phyloP scores from a whole-genome alignment of 1,284 basidiomycete genomes.

The Microbotryum lychnidis-dioicae region DNA sequence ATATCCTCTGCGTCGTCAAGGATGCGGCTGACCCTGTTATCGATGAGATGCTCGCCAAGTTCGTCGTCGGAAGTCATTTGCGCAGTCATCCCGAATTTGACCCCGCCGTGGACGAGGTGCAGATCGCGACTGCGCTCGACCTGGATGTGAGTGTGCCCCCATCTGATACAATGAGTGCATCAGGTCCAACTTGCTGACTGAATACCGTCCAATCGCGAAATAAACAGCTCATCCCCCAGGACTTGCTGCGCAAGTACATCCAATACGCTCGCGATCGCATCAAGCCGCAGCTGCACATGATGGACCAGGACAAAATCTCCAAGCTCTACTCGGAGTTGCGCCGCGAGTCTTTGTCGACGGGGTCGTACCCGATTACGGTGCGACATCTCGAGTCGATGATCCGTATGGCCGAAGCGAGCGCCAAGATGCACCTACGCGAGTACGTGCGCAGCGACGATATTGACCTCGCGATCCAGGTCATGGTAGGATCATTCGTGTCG shows the following conservation, averaged over 20 bases:
- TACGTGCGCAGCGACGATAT: slow-evolving; percentile 95
- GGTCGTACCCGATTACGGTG: slow-evolving; percentile 95
- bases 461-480: slow-evolving; percentile 91
- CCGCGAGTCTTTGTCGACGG: slow-evolving; percentile 90
- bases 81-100: slow-evolving; percentile 91
- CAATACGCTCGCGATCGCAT: slow-evolving; percentile 96
- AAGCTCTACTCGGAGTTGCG: slow-evolving; percentile 94
- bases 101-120: slow-evolving; percentile 69
- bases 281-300: slow-evolving; percentile 80
- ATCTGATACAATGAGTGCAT: neutral
- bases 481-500: slow-evolving; percentile 86
- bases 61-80: slow-evolving; percentile 92
- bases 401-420: slow-evolving; percentile 95
- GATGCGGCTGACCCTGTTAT: slow-evolving; percentile 93
- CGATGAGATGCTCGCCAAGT: slow-evolving; percentile 91
- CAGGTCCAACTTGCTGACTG: neutral
- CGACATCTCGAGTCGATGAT: slow-evolving; percentile 99
- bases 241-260: slow-evolving; percentile 95
- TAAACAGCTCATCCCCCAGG: slow-evolving; percentile 84
- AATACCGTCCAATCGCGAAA: neutral
- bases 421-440: slow-evolving; percentile 96
- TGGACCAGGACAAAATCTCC: slow-evolving; percentile 92
- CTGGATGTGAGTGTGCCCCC: slow-evolving; percentile 61
- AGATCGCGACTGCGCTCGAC: slow-evolving; percentile 79
- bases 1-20: slow-evolving; percentile 96